A percentile compares a stretch with the other conserved stretches of the same genome.
phyloP scores from a whole-genome alignment of 116 monocot species.

The Iris pallida region DNA sequence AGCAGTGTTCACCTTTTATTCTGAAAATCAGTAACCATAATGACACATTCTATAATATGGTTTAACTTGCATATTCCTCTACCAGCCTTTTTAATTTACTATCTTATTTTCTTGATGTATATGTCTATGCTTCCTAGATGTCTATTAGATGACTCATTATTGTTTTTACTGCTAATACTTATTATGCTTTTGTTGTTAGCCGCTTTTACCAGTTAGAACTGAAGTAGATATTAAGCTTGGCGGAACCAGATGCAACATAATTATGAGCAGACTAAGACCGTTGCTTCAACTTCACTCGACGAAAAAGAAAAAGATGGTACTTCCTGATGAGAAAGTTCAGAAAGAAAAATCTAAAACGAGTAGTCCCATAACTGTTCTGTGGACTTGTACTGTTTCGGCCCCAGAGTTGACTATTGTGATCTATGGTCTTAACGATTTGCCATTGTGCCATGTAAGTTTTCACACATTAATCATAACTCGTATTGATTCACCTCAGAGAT shows the following conservation, averaged over 20 bases:
- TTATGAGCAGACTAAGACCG: constrained; percentile 65
- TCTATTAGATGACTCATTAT: too few species aligned
- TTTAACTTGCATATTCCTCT: too few species aligned
- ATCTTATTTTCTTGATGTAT: too few species aligned
- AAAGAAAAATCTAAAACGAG: constrained; percentile 25
- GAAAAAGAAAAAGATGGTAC: constrained; percentile 51
- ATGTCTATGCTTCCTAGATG: too few species aligned
- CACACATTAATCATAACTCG: not conserved
- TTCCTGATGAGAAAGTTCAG: constrained; percentile 25
- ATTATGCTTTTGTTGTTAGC: constrained; percentile 21
- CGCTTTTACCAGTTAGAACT: constrained; percentile 62
- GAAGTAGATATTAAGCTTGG: constrained; percentile 98
- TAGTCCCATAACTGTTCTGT: constrained; percentile 58
- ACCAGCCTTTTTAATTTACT: too few species aligned
- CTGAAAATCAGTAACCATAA: too few species aligned
- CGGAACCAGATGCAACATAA: constrained; percentile 84
- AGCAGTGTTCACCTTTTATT: too few species aligned
- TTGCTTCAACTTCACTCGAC: constrained; percentile 57
- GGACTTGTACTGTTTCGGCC: constrained; percentile 91
- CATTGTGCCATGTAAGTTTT: constrained; percentile 85
- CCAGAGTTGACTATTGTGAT: constrained; percentile 92
- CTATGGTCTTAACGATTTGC: constrained; percentile 54
- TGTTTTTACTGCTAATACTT: too few species aligned
- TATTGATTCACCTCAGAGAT: not conserved
- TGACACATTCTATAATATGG: too few species aligned